phyloP scores from a whole-genome alignment of 352 stramenopile genomes.

The Phytophthora melonis region DNA sequence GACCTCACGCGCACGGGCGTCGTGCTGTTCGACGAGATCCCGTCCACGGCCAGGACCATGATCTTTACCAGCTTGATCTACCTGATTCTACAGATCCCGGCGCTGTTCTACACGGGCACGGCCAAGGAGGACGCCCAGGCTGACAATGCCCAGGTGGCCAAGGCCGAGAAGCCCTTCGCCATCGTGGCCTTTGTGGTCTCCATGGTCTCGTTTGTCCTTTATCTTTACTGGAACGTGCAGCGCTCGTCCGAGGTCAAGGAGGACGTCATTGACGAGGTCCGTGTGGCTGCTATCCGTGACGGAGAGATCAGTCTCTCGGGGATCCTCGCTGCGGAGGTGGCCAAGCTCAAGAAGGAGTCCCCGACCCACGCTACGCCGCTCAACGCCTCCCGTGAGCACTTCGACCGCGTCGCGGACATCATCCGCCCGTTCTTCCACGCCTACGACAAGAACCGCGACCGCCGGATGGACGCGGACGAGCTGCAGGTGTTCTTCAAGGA shows the following conservation, averaged over 20 bases:
- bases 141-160: conserved; percentile 76
- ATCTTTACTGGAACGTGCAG: conserved; percentile 93
- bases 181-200: conserved; percentile 90
- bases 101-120: conserved; percentile 90
- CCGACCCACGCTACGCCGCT: conserved; percentile 57
- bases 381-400: conserved; percentile 58
- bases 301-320: conserved; percentile 84
- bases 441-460: conserved; percentile 94
- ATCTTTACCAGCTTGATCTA: conserved; percentile 95
- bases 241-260: conserved; percentile 74
- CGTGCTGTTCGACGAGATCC: conserved; percentile 89
- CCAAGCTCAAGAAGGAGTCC: conserved; percentile 63
- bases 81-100: conserved; percentile 95
- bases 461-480: conserved; percentile 92
- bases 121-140: conserved; percentile 62
- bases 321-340: conserved; percentile 81
- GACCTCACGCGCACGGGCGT: conserved; percentile 78
- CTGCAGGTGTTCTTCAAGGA: conserved; percentile 94
- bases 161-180: conserved; percentile 91
- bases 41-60: conserved; percentile 92
- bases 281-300: conserved; percentile 72
- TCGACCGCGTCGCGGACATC: conserved; percentile 90
- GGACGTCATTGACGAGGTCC: conserved; percentile 77
- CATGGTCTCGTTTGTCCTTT: conserved; percentile 91
- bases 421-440: conserved; percentile 93